Evolutionary conservation across 192 early-diverging fungal species (phyloP), one percentile per base, ranked within the genome.

Genomic region (Backusella parvicylindrica): DNA sequence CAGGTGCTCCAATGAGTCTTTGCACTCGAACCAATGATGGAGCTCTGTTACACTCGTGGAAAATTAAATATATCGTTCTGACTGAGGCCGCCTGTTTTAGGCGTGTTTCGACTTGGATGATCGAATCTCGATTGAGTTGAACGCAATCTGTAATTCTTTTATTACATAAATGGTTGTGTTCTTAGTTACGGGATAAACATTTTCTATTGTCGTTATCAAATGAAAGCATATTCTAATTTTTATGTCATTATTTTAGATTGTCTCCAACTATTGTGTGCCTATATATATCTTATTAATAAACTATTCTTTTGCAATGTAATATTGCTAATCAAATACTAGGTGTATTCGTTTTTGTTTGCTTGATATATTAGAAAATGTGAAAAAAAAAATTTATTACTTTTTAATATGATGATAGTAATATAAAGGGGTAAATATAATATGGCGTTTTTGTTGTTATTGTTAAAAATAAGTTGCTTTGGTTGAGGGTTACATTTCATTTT

Each of bases 11-110:
- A 33, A 47, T 65, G 40, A 36, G 63, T 26, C 65, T 60, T 72
- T 56, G 41, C 16, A 65, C 37, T 40, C 56, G 47, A 38, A 60
- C 16, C 31, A 68, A 47, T 72, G 77, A 70, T 71, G 71, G 41
- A 68, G 32, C 71, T 73, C 77, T 72, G 77, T 78, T 78, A 78
- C 63, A 67, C 72, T 74, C 67, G 77, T 78, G 77, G 77, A 78
- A 78, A 35, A 78, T 64, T 47, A 73, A 77, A 67, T 50, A 66
- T 68, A 67, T 68, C 47, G 36, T 47, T 36, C 50, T 67, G 72
- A 73, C 66, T 73, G 71, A 63, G 38, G 49, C 49, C 64, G 30
- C 49, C 77, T 73, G 77, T 78, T 78, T 67, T 78, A 73, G 77
- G 67, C 6, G 56, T 56, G 32, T 37, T 37, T 47, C 68, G 68